Conservation (phyloP, 768 basidiomycete species). For the Sistotremastrum suecicum region DNA sequence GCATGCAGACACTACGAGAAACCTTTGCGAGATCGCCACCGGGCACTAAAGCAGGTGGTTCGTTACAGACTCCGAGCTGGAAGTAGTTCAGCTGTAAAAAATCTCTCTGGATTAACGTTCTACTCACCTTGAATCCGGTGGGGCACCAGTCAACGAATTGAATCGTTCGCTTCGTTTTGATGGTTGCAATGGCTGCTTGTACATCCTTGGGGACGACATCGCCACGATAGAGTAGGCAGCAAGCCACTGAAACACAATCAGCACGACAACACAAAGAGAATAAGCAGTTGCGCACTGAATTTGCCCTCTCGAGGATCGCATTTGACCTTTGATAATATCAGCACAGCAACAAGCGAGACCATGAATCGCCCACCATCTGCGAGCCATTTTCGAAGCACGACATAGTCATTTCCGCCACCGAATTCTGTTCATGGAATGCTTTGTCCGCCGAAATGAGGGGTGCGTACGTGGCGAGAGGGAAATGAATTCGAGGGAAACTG, state of each 20-base stretch:
- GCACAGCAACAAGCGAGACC: too few species aligned
- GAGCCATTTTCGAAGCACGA: constrained; percentile 67
- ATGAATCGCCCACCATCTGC: constrained; percentile 35
- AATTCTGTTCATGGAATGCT: constrained; percentile 58
- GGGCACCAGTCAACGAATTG: constrained; percentile 72
- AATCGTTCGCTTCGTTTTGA: constrained; percentile 70
- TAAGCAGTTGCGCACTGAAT: constrained; percentile 34
- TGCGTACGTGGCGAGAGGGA: constrained; percentile 54
- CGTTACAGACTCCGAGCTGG: constrained; percentile 58
- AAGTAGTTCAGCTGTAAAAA: constrained; percentile 8
- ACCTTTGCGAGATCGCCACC: constrained; percentile 69
- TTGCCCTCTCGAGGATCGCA: constrained; percentile 71
- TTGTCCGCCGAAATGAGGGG: constrained; percentile 50
- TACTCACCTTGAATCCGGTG: constrained; percentile 50
- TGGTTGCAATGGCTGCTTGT: constrained; percentile 56
- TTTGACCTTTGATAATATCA: constrained; percentile 26
- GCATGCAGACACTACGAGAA: constrained; percentile 63
- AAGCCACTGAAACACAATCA: constrained; percentile 32
- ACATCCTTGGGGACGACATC: constrained; percentile 71
- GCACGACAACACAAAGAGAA: not conserved
- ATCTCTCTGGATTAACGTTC: not conserved
- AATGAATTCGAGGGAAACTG: constrained; percentile 52
- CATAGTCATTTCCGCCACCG: constrained; percentile 55
- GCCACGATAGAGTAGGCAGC: constrained; percentile 58
- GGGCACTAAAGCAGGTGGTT: constrained; percentile 60